Evolutionary conservation across 1,284 basidiomycete species (phyloP), one percentile per base, ranked within the genome.

Genomic region (Ceratobasidium sp.): DNA sequence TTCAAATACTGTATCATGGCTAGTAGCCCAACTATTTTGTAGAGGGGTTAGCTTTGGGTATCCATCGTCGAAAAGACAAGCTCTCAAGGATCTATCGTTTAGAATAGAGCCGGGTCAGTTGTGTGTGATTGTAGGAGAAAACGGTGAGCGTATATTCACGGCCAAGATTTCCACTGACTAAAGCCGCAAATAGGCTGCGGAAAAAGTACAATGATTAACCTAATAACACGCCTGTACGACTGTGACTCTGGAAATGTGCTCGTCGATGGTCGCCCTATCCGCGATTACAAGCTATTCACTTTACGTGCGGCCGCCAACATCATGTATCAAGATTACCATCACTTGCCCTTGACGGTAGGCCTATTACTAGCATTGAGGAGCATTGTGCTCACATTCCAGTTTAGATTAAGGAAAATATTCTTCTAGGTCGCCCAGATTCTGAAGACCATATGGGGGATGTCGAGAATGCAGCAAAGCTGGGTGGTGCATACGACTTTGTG

Each of bases 401-500:
- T 12, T n/a, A 70, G 55, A 45, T 69, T n/a, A 49, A 55, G 35
- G 72, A 73, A 32, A 73, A 73, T n/a, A 73, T 73, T 35, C 55
- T 60, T 15, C 31, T 73, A 20, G 72, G 71, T 3, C 45, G 70
- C 17, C 40, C 58, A 10, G 34, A 47, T 20, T 29, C 34, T 2
- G 29, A 57, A 31, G 40, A 68, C n/a, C 55, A 64, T n/a, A 34
- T 54, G 20, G 52, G 50, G 8, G 65, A 58, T 2, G 58, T 73
- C n/a, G 53, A 67, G 29, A 29, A 58, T 38, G 72, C 72, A 25
- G 68, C 71, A 17, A 56, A 50, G 35, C 62, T 71, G 20, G 72
- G 71, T 5, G 62, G 68, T 29, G 54, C 71, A 34, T 53, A 55
- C 40, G 71, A 70, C 13, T 70, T 73, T 38, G 70, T 72, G 27